A percentile compares a stretch with the other conserved stretches of the same genome.
Evolutionary conservation across 352 stramenopile genomes (phyloP).

Genomic region (Phytophthora aleatoria): DNA sequence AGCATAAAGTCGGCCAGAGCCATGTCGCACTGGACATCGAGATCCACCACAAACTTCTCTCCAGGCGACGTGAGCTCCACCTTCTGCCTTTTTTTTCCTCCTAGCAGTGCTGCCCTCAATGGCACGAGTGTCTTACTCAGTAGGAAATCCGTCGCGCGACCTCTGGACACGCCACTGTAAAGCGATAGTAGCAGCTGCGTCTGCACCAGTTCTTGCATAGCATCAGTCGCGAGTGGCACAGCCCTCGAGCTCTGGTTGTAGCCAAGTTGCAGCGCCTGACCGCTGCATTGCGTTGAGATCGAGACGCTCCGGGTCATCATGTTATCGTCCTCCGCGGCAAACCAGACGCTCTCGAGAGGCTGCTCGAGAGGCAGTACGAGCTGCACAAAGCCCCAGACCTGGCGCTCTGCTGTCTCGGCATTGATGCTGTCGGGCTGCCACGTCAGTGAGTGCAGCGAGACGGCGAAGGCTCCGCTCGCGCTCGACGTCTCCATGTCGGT

Average conservation of each 20-base stretch:
- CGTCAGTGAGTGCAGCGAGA: conserved; percentile 39
- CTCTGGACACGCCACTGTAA: conserved; percentile 39
- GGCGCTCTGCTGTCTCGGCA: not conserved
- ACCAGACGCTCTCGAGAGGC: conserved; percentile 56
- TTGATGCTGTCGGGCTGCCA: conserved; percentile 21
- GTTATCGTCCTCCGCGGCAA: conserved; percentile 56
- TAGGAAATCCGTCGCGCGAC: conserved; percentile 37
- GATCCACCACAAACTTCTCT: conserved; percentile 37
- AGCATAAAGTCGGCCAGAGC: conserved; percentile 55
- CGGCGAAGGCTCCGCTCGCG: conserved; percentile 40
- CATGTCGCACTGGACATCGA: conserved; percentile 50
- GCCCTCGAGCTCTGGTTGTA: conserved; percentile 62
- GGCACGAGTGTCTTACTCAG: conserved; percentile 45
- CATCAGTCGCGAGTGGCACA: conserved; percentile 36
- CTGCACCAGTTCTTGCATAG: conserved; percentile 45
- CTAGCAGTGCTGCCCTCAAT: conserved; percentile 40
- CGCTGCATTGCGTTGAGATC: conserved; percentile 5
- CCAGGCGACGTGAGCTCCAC: conserved; percentile 22
- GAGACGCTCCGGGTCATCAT: conserved; percentile 46
- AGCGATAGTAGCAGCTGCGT: conserved; percentile 49
- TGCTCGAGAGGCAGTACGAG: conserved; percentile 33
- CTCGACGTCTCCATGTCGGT: conserved; percentile 21
- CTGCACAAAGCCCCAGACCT: conserved; percentile 51
- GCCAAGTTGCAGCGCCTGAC: conserved; percentile 17
- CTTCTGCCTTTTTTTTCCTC: conserved; percentile 21